Conservation (phyloP, 768 basidiomycete species). For the Xerocomus spinulosus region DNA sequence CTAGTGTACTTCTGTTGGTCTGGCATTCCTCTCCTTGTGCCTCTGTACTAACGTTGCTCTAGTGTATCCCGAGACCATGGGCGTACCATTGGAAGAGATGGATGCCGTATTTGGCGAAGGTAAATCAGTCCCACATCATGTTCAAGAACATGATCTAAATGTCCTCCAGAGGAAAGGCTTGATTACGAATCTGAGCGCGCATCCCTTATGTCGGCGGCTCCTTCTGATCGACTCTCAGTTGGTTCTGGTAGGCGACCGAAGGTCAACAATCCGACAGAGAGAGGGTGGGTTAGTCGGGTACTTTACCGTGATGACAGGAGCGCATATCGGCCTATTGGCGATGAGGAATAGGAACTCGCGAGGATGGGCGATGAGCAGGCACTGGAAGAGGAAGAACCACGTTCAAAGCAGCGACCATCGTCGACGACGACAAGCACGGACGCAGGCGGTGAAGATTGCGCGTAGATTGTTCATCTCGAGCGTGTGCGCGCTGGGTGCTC, state of each 20-base stretch:
- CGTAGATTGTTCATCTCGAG: constrained; percentile 1
- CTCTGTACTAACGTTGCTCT: constrained; percentile 7
- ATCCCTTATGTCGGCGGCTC: constrained; percentile 44
- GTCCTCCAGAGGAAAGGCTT: constrained; percentile 46
- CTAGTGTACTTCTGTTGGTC: constrained; percentile 76
- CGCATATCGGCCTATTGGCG: constrained; percentile 46
- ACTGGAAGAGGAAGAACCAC: constrained; percentile 23
- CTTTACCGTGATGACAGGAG: constrained; percentile 40
- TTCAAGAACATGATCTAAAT: constrained; percentile 14
- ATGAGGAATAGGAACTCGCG: constrained; percentile 55
- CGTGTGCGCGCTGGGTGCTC: background rate
- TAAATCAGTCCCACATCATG: constrained; percentile 17
- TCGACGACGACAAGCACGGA: constrained; percentile 12
- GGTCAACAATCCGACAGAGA: constrained; percentile 17
- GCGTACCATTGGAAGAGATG: constrained; percentile 87
- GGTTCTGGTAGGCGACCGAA: constrained; percentile 24
- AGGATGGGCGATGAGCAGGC: constrained; percentile 41
- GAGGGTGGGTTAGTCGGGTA: constrained; percentile 50
- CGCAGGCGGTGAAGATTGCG: constrained; percentile 4
- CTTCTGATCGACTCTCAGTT: constrained; percentile 37
- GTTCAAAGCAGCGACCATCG: constrained; percentile 11
- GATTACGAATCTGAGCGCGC: constrained; percentile 65
- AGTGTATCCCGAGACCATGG: constrained; percentile 88
- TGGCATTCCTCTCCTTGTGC: background rate
- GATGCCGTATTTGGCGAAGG: constrained; percentile 88